Conservation (phyloP, 2,329 filamentous ascomycete species). For the Aspergillus fructus region DNA sequence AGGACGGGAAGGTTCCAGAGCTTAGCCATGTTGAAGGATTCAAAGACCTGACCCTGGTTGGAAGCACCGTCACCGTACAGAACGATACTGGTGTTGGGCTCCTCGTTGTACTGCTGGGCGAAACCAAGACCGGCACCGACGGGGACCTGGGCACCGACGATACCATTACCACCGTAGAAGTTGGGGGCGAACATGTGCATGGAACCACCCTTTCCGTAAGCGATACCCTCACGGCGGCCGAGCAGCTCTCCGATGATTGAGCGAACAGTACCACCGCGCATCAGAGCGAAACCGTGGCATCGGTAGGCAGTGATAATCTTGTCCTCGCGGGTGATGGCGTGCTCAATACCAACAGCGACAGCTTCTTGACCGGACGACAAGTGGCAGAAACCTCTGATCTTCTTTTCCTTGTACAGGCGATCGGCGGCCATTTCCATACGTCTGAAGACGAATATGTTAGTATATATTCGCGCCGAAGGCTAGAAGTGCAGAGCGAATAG, state of each 20-base stretch:
- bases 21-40: constrained; percentile 99
- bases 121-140: constrained; percentile 96
- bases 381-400: constrained; percentile 99
- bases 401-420: constrained; percentile 99
- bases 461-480: not conserved
- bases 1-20: constrained; percentile 95
- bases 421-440: constrained; percentile 99
- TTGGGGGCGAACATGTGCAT: constrained; percentile 99
- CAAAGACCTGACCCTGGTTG: constrained; percentile 99
- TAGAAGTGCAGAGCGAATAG: not conserved
- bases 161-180: constrained; percentile 99
- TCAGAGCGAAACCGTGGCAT: constrained; percentile 96
- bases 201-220: constrained; percentile 97
- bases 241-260: constrained; percentile 95
- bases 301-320: constrained; percentile 97
- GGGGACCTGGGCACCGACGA: constrained; percentile 96
- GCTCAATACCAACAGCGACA: constrained; percentile 94
- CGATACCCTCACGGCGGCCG: constrained; percentile 91
- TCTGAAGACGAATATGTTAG: constrained; percentile 48
- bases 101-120: constrained; percentile 88
- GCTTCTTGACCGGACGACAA: constrained; percentile 97
- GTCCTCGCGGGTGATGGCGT: constrained; percentile 87
- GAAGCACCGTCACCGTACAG: constrained; percentile 97
- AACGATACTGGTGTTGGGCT: constrained; percentile 81
- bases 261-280: constrained; percentile 88